phyloP scores from a whole-genome alignment of 352 stramenopile species.

The Globisporangium paddicum region DNA sequence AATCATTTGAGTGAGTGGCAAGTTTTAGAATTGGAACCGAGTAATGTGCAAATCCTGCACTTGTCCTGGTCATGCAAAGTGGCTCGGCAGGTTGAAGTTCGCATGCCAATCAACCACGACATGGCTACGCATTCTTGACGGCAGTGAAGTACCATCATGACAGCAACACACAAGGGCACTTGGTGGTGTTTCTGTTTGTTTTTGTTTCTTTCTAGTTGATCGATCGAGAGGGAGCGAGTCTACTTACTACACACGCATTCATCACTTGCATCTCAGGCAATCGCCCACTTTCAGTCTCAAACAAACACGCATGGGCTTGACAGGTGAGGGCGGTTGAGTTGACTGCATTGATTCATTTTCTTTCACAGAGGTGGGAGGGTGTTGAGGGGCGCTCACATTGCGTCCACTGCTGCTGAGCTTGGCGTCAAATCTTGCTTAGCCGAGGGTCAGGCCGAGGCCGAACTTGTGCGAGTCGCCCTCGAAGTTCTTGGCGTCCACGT shows the following conservation, averaged over 20 bases:
- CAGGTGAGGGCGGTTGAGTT: not conserved
- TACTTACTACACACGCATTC: conserved; percentile 9
- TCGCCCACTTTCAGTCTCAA: not conserved
- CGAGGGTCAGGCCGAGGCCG: conserved; percentile 68
- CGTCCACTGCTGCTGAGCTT: not conserved
- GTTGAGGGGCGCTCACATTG: not conserved
- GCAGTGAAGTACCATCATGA: too few species aligned
- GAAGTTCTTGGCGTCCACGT: conserved; percentile 86
- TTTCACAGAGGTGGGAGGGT: not conserved
- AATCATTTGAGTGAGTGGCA: not conserved
- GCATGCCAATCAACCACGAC: not conserved
- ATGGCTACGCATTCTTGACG: not conserved
- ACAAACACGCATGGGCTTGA: not conserved
- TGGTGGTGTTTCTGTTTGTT: conserved; percentile 2
- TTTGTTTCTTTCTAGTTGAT: conserved; percentile 8
- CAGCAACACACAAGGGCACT: not conserved
- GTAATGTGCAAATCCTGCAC: not conserved
- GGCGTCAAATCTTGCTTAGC: conserved; percentile 30
- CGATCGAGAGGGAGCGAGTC: conserved; percentile 1
- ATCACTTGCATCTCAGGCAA: not conserved
- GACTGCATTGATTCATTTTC: conserved; percentile 1
- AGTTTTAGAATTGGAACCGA: not conserved
- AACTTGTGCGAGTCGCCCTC: conserved; percentile 86
- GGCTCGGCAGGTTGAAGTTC: not conserved
- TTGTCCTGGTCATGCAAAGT: too few species aligned